Conservation (phyloP, 306 rosid species). For the Glycyrrhiza uralensis region DNA sequence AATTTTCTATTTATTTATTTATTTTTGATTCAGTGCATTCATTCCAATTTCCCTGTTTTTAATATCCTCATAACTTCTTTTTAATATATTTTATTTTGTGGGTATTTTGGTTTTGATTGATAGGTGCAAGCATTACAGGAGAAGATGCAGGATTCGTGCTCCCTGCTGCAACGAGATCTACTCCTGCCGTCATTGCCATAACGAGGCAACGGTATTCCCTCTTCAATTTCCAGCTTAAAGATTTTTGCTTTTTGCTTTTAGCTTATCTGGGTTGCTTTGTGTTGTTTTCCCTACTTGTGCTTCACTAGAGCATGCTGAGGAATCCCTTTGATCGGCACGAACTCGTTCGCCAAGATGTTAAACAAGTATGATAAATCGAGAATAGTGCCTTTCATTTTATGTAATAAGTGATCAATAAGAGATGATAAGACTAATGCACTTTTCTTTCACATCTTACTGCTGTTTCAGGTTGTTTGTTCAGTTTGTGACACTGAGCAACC, state of each 20-base stretch:
- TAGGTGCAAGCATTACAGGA: conserved; percentile 87
- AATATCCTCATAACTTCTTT: background rate
- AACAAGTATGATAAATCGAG: conserved; percentile 48
- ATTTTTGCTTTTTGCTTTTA: background rate
- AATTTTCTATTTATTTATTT: background rate
- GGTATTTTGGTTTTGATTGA: background rate
- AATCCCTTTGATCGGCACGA: conserved; percentile 69
- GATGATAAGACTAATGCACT: background rate
- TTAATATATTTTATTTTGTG: background rate
- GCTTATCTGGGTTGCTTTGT: conserved; percentile 29
- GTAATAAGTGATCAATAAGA: background rate
- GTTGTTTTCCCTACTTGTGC: background rate
- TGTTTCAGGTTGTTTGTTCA: conserved; percentile 74
- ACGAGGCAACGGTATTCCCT: conserved; percentile 60
- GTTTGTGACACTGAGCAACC: conserved; percentile 97
- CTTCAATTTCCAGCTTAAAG: background rate
- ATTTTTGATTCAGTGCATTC: background rate
- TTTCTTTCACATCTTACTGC: background rate
- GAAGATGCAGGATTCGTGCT: conserved; percentile 85
- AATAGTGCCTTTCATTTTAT: background rate
- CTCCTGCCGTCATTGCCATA: conserved; percentile 89
- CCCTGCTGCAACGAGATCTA: conserved; percentile 93
- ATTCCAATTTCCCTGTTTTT: background rate
- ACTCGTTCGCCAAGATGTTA: conserved; percentile 63
- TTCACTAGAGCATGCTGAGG: conserved; percentile 54